Evolutionary conservation across 371 early-diverging fungal species (phyloP).

Genomic region (Mortierella sp.): DNA sequence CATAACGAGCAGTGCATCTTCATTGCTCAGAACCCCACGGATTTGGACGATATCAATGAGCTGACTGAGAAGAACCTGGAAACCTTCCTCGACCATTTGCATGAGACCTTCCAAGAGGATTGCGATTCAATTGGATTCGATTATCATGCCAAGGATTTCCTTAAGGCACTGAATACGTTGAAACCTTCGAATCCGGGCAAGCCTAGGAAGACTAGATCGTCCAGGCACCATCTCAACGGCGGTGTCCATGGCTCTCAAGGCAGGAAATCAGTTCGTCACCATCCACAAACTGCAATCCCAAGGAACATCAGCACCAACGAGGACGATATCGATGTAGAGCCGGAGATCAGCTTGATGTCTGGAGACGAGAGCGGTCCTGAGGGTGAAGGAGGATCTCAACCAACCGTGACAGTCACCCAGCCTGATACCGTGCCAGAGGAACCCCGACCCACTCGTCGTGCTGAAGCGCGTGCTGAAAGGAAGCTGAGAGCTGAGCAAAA

Average conservation of each 20-base stretch:
- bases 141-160: slow-evolving; percentile 47
- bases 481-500: background rate
- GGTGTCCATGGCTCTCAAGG: slow-evolving; percentile 13
- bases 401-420: background rate
- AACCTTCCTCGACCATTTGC: slow-evolving; percentile 36
- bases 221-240: slow-evolving; percentile 4
- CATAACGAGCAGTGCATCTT: slow-evolving; percentile 71
- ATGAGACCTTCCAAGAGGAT: slow-evolving; percentile 35
- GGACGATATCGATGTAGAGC: slow-evolving; percentile 51
- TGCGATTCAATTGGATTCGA: slow-evolving; percentile 25
- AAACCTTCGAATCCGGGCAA: slow-evolving; percentile 9
- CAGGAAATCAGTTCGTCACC: slow-evolving; percentile 18
- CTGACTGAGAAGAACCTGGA: slow-evolving; percentile 33
- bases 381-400: slow-evolving; percentile 12
- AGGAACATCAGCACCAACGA: slow-evolving; percentile 32
- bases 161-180: slow-evolving; percentile 31
- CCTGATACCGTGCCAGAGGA: background rate
- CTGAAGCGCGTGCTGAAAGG: background rate
- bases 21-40: slow-evolving; percentile 72
- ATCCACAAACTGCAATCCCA: slow-evolving; percentile 27
- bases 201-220: slow-evolving; percentile 18
- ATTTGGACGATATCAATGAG: slow-evolving; percentile 61
- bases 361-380: slow-evolving; percentile 23
- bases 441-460: background rate
- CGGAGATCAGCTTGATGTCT: slow-evolving; percentile 40